phyloP scores from a whole-genome alignment of 129 eudicot species.

The Escallonia rubra region DNA sequence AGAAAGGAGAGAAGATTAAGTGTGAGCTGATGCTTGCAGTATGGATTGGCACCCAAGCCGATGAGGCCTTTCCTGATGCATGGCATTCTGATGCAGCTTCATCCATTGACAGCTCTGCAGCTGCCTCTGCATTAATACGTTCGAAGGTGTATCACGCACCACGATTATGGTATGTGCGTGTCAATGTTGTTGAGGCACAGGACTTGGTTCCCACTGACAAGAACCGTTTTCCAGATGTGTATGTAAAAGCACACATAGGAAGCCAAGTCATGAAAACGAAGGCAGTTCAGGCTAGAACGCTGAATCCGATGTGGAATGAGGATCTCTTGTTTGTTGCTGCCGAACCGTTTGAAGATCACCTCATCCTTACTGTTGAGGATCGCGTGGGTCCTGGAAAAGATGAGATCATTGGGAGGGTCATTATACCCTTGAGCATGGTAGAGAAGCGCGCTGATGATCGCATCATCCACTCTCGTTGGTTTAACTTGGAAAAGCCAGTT shows the following conservation, averaged over 20 bases:
- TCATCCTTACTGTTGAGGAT: constrained; percentile 87
- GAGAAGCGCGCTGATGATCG: constrained; percentile 98
- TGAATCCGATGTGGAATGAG: constrained; percentile 90
- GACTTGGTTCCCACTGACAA: constrained; percentile 80
- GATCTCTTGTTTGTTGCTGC: constrained; percentile 90
- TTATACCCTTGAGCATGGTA: constrained; percentile 60
- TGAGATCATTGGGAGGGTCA: constrained; percentile 84
- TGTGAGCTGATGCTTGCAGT: constrained; percentile 97
- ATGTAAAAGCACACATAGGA: constrained; percentile 91
- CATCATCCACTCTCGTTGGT: constrained; percentile 87
- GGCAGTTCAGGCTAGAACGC: constrained; percentile 73
- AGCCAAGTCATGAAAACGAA: constrained; percentile 83
- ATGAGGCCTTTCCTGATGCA: constrained; percentile 92
- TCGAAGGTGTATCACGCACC: constrained; percentile 98
- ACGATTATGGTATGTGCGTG: constrained; percentile 93
- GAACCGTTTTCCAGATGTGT: constrained; percentile 82
- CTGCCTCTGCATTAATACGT: constrained; percentile 62
- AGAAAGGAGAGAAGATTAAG: constrained; percentile 80
- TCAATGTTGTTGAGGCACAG: constrained; percentile 92
- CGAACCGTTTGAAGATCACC: constrained; percentile 94
- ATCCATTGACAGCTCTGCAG: constrained; percentile 75
- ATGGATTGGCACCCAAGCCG: constrained; percentile 98
- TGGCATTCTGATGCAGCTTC: constrained; percentile 95
- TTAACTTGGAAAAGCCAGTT: constrained; percentile 82
- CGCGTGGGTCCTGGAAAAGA: constrained; percentile 98